Conservation (phyloP, 371 early-diverging fungal genomes). For the Zychaea mexicana region DNA sequence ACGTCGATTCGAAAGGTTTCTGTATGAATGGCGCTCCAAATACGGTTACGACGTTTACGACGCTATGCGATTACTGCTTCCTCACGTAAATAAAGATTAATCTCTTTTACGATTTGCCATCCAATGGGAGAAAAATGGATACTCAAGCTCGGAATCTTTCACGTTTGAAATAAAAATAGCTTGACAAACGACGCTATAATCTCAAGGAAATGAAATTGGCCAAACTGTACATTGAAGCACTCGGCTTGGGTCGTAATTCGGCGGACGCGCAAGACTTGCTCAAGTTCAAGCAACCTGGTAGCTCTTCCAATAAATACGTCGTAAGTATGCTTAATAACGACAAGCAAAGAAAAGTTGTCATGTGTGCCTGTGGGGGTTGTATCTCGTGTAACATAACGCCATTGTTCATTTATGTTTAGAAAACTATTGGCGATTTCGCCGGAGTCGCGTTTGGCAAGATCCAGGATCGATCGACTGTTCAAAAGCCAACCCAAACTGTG, state of each 20-base stretch:
- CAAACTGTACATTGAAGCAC: slow-evolving; percentile 58
- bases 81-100: slow-evolving; percentile 48
- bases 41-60: slow-evolving; percentile 55
- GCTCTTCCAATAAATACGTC: slow-evolving; percentile 25
- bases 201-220: slow-evolving; percentile 73
- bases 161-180: slow-evolving; percentile 25
- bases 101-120: background rate
- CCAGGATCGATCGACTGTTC: slow-evolving; percentile 42
- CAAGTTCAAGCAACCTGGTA: slow-evolving; percentile 58
- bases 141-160: background rate
- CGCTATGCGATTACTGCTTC: slow-evolving; percentile 69
- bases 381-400: background rate
- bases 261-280: slow-evolving; percentile 56
- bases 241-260: slow-evolving; percentile 55
- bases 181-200: slow-evolving; percentile 68
- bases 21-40: slow-evolving; percentile 47
- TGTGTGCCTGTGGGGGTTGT: background rate
- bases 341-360: background rate
- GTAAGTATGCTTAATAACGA: slow-evolving; percentile 23
- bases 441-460: slow-evolving; percentile 52
- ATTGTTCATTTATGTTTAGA: too few species aligned
- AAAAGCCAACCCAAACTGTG: slow-evolving; percentile 39
- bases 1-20: slow-evolving; percentile 18
- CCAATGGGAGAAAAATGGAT: background rate
- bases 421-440: slow-evolving; percentile 54